Evolutionary conservation across 1,284 basidiomycete species (phyloP), one percentile per base, ranked within the genome.

Genomic region (Ceratobasidium sp.): DNA sequence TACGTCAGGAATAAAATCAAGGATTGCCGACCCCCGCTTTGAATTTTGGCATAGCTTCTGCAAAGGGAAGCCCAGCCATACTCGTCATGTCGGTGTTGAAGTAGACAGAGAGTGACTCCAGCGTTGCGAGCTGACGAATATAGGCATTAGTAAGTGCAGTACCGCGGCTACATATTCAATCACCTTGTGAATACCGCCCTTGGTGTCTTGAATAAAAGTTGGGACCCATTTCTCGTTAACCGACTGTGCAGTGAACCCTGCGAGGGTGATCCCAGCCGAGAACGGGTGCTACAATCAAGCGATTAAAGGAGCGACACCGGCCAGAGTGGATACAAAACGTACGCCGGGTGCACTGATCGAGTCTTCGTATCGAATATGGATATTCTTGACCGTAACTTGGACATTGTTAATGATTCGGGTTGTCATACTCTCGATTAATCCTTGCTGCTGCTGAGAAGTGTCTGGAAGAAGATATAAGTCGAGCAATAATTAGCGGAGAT

Each of bases 341-440:
- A 94, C 94, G 40, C 92, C 94, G 28, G 96, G 96, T 44, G 95
- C 94, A 75, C 94, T 98, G 75, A 96, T 82, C 66, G 89, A 91
- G 81, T 99, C 97, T 81, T 99, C 97, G 78, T 99, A 99, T 61
- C 97, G 91, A 66, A 99, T 83, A 79, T 98, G 96, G 62, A 98
- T 93, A 77, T 96, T 95, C 82, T 92, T 93, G 74, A 99, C 89
- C 18, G 94, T 96, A 46, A 99, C 88, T 82, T 99, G 97, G 18
- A 99, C 82, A 79, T 99, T 99, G 81, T 99, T 97, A 76, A 99
- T 87, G 74, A 99, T 89, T 80, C 97, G 96, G 60, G 92, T 88
- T 62, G 92, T 88, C 74, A 99, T 84, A 21, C 95, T 95, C 60
- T 92, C 87, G 76, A 93, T 85, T 75, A 96, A 86, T 28, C 91